Conservation (phyloP, 2,329 filamentous ascomycete genomes). For the Calonectria hongkongensis region DNA sequence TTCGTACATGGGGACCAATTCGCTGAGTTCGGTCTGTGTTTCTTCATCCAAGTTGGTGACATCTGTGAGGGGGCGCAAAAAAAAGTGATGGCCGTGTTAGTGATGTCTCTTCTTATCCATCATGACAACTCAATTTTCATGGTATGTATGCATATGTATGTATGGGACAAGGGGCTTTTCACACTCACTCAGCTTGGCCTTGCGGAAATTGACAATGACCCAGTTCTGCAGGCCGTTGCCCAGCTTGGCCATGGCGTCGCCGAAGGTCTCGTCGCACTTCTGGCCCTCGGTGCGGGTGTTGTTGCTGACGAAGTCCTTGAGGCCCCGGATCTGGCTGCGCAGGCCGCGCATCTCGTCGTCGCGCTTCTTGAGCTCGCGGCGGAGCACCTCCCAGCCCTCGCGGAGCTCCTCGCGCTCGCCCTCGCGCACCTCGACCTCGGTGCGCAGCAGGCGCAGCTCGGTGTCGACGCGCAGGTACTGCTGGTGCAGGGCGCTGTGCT, state of each 20-base stretch:
- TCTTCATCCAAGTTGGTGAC: slow-evolving; percentile 64
- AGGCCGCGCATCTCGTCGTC: slow-evolving; percentile 75
- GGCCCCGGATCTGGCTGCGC: slow-evolving; percentile 76
- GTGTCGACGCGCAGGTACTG: slow-evolving; percentile 72
- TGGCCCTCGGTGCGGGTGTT: slow-evolving; percentile 78
- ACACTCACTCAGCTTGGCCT: slow-evolving; percentile 72
- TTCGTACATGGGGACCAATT: slow-evolving; percentile 75
- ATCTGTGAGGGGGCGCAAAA: slow-evolving; percentile 59
- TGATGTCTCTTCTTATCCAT: background rate
- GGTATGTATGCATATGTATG: no score
- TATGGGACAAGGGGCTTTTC: no score
- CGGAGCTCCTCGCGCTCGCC: slow-evolving; percentile 70
- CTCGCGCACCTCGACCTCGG: slow-evolving; percentile 69
- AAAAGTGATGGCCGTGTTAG: slow-evolving; percentile 1
- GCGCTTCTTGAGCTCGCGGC: slow-evolving; percentile 66
- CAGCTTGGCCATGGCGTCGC: slow-evolving; percentile 75
- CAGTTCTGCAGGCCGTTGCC: slow-evolving; percentile 84
- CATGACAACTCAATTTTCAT: background rate
- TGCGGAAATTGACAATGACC: slow-evolving; percentile 82
- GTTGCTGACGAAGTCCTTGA: slow-evolving; percentile 83
- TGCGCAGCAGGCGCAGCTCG: slow-evolving; percentile 70
- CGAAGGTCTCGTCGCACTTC: slow-evolving; percentile 80
- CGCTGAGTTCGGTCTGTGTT: slow-evolving; percentile 64
- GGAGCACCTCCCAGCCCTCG: slow-evolving; percentile 68
- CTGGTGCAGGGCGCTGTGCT: slow-evolving; percentile 71